phyloP scores from a whole-genome alignment of 495 filamentous ascomycete genomes.

The Aspergillus bertholletiae region DNA sequence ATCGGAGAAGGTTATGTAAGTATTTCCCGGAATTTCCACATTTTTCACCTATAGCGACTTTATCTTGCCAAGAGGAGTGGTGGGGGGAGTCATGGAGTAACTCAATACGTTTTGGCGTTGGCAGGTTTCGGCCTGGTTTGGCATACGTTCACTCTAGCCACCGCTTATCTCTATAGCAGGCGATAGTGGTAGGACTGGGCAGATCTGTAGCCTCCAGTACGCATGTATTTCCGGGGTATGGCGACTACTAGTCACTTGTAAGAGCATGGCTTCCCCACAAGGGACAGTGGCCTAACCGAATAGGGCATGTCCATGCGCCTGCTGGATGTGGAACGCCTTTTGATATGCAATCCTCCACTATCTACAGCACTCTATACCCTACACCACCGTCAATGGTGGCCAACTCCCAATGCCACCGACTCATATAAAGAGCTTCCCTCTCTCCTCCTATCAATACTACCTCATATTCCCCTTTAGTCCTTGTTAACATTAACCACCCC shows the following conservation, averaged over 20 bases:
- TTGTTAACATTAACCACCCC: too few species aligned
- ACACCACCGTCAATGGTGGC: neutral
- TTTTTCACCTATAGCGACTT: too few species aligned
- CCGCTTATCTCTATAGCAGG: too few species aligned
- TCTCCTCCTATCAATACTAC: neutral
- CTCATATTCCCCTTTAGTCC: neutral
- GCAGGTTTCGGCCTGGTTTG: too few species aligned
- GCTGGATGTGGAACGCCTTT: neutral
- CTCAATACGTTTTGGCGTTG: too few species aligned
- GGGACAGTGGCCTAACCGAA: constrained; percentile 12
- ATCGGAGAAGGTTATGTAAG: constrained; percentile 5
- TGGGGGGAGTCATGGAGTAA: too few species aligned
- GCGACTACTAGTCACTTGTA: neutral
- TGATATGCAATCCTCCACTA: neutral
- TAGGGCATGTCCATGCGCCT: constrained; percentile 25
- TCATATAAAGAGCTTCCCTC: constrained; percentile 4
- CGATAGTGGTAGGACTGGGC: neutral
- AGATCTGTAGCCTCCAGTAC: neutral
- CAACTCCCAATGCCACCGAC: neutral
- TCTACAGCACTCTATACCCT: neutral
- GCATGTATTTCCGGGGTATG: neutral
- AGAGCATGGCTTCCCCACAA: constrained; percentile 8
- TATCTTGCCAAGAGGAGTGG: too few species aligned
- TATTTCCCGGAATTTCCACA: neutral
- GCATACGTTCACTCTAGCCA: too few species aligned